Percentiles rank a stretch among this genome's conserved stretches.
Evolutionary conservation across 2,329 filamentous ascomycete species (phyloP).

Genomic region (Calonectria henricotiae): DNA sequence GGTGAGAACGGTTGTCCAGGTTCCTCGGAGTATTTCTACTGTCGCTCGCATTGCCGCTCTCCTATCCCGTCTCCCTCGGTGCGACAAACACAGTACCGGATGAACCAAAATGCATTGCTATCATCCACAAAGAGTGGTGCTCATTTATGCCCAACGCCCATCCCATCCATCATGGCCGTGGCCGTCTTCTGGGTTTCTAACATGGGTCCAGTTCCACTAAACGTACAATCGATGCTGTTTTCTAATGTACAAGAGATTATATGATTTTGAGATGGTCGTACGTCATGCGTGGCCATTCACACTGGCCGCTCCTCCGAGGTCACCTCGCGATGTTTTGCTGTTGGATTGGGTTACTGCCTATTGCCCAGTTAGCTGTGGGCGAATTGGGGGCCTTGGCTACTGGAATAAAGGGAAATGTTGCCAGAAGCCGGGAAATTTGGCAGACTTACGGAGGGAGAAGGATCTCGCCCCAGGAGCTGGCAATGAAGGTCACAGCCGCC

Average conservation of each 20-base stretch:
- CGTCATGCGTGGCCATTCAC: constrained; percentile 2
- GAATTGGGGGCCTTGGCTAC: background rate
- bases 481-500: constrained; percentile 78
- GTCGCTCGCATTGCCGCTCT: background rate
- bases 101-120: background rate
- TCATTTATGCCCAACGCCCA: constrained; percentile 39
- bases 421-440: background rate
- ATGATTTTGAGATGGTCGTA: constrained; percentile 26
- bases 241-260: constrained; percentile 52
- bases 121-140: constrained; percentile 36
- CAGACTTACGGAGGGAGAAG: constrained; percentile 75
- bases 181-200: constrained; percentile 37
- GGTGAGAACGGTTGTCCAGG: background rate
- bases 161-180: constrained; percentile 44
- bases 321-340: constrained; percentile 23
- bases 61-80: background rate
- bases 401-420: background rate
- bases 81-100: background rate
- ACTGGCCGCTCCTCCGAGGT: background rate
- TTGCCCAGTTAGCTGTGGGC: constrained; percentile 36
- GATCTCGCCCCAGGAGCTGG: constrained; percentile 78
- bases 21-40: background rate
- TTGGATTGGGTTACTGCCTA: constrained; percentile 49
- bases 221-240: constrained; percentile 49
- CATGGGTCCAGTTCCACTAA: constrained; percentile 46